Conservation (phyloP, 371 early-diverging fungal species). For the Sporodiniella umbellata region DNA sequence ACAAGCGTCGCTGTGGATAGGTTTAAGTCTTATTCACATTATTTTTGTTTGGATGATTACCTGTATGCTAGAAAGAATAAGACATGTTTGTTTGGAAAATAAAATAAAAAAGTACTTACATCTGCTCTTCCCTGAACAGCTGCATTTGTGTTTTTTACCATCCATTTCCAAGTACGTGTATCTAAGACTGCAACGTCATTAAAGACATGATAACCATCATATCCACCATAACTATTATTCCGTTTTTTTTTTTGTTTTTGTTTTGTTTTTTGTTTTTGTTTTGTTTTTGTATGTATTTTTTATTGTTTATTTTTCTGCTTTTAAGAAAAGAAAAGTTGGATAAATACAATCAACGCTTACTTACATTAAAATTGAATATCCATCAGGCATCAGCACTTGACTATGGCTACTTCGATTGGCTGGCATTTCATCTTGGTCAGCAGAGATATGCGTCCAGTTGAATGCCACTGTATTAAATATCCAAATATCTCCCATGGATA, state of each 20-base stretch:
- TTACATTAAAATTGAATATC: constrained; percentile 40
- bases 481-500: constrained; percentile 37
- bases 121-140: constrained; percentile 47
- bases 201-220: constrained; percentile 46
- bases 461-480: constrained; percentile 24
- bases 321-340: too few species aligned
- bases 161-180: constrained; percentile 44
- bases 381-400: constrained; percentile 39
- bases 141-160: constrained; percentile 44
- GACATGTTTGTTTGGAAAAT: constrained; percentile 3
- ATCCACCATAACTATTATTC: constrained; percentile 39
- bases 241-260: neutral
- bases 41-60: constrained; percentile 16
- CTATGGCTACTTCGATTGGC: constrained; percentile 41
- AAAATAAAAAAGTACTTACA: constrained; percentile 25
- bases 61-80: constrained; percentile 41
- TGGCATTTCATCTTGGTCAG: constrained; percentile 32
- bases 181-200: constrained; percentile 45
- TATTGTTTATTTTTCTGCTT: too few species aligned
- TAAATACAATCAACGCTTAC: neutral
- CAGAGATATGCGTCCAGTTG: constrained; percentile 26
- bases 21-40: neutral
- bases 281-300: too few species aligned
- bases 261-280: too few species aligned
- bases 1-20: constrained; percentile 30